Base-by-base conservation (phyloP, 1,284 basidiomycete species). In the Tylopilus sp. region DNA sequence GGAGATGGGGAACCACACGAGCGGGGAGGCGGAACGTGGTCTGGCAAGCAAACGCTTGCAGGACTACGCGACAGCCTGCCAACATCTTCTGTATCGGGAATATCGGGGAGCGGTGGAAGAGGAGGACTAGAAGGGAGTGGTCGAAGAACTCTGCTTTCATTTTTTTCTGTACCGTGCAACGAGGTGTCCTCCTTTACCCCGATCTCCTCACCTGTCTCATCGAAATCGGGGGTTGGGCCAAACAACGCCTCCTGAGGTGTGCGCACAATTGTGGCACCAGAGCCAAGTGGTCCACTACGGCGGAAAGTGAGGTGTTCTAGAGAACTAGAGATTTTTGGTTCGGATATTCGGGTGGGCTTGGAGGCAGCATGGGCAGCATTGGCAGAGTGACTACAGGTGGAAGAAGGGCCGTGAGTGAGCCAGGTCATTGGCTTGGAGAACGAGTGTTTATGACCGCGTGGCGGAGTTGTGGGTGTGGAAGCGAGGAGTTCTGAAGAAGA, bases 161-260 rank as follows among this genome's bases (percentile, higher is more conserved):
- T 58, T 26, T 67, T 60, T 1, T 60, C 57, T 12, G 58, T 49
- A 11, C 45, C 36, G 6, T 64, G 58, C 47, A 60, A 52, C 30
- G 54, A 11, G 21, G 34, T n/a, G 6, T 51, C 43, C 13, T 2
- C 29, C 16, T 63, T 41, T 16, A 21, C 57, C 13, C 59, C 55
- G 30, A 69, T 61, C 36, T 57, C 59, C 29, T 61, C 55, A 28
- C 9, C 33, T 15, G 35, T 36, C 2, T 11, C 26, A 12, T 41
- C 51, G 25, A 45, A 47, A 13, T 30, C 12, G 15, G 29, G 33
- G 16, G 26, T 18, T 10, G 63, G 23, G 30, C 57, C 42, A 16
- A 62, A 66, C 48, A 89, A 70, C 28, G 86, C 87, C 44, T 90
- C 87, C 53, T 84, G 80, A 3, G 87, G 86, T 0, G 87, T 89